Base-by-base conservation (phyloP, 768 basidiomycete species). In the Sarcodon aspratus region DNA sequence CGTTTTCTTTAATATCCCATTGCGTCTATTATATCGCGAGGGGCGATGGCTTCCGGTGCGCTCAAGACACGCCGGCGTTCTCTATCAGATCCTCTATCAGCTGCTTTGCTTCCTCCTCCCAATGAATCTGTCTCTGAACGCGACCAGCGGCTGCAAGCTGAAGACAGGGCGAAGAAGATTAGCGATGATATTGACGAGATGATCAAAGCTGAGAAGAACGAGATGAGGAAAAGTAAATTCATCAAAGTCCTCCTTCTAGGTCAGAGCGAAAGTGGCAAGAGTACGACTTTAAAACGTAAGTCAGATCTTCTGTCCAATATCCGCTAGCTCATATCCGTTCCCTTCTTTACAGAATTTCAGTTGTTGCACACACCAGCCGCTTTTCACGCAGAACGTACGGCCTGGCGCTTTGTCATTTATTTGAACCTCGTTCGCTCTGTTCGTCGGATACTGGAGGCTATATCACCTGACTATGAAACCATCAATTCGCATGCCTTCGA, bases 181-280 rank as follows among this genome's bases (percentile, higher is more conserved):
- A 83, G 80, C 67, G 82, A 90, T 57, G 68, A 69, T 17, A 92
- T 92, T 57, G 88, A 92, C 65, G 80, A 83, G 53, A 79, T 82
- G 76, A 69, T 92, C 59, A 74, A 76, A 50, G 87, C 90, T 57
- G 66, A 73, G 50, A 73, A 70, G 48, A 79, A 83, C 53, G 68
- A 65, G 57, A 80, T 74, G 66, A 80, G 74, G 62, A 61, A 64
- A 36, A 78, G 73, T 54, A 71, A 78, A 54, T 78, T 80, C 59
- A 77, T 90, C 63, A 82, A 82, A 60, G 77, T 91, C 47, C 69
- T 91, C 48, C 72, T 91, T 52, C 78, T 91, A 37, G 88, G 88
- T 46, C 88, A 91, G 73, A 89, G 87, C 52, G 87, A 90, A 72
- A 88, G 85, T 58, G 88, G 87, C 36, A 91, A 90, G 71, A 87